Evolutionary conservation across 1,284 basidiomycete genomes (phyloP).

Genomic region (Cutaneotrichosporon spelunceum): DNA sequence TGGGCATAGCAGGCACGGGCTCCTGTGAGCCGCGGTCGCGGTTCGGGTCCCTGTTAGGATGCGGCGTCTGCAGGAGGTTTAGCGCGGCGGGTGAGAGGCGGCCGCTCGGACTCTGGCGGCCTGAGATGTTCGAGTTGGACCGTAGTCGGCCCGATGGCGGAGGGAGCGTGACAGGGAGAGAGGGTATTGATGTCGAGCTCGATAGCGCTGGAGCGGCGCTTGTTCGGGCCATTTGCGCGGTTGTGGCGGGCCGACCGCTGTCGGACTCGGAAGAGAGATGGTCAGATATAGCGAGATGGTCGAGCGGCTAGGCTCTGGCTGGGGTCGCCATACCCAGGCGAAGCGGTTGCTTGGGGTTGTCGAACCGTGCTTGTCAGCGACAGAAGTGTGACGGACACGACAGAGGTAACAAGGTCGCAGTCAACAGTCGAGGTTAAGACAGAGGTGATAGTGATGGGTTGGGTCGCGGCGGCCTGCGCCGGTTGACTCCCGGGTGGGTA

Average conservation of each 20-base stretch:
- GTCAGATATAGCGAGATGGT: not conserved
- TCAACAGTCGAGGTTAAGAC: not conserved
- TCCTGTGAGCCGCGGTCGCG: not conserved
- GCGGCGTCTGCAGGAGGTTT: not conserved
- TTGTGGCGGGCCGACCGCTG: not conserved
- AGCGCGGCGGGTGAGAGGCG: not conserved
- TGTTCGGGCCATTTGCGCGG: constrained; percentile 22
- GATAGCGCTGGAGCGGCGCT: not conserved
- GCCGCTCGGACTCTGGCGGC: not conserved
- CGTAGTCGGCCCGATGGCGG: constrained; percentile 16
- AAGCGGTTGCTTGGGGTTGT: not conserved
- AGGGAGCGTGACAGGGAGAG: constrained; percentile 8
- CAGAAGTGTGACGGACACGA: not conserved
- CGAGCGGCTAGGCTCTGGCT: not conserved
- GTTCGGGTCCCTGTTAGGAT: not conserved
- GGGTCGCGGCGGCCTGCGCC: not conserved
- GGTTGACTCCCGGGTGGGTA: not conserved
- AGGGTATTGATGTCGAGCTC: constrained; percentile 8
- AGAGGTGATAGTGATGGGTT: not conserved
- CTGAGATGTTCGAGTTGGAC: constrained; percentile 15
- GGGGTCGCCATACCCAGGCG: not conserved
- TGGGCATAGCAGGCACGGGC: not conserved
- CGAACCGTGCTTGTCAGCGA: not conserved
- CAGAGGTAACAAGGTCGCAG: not conserved
- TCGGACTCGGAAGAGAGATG: not conserved